Evolutionary conservation across 2,329 filamentous ascomycete genomes (phyloP).

Genomic region (Fusarium chuoi): DNA sequence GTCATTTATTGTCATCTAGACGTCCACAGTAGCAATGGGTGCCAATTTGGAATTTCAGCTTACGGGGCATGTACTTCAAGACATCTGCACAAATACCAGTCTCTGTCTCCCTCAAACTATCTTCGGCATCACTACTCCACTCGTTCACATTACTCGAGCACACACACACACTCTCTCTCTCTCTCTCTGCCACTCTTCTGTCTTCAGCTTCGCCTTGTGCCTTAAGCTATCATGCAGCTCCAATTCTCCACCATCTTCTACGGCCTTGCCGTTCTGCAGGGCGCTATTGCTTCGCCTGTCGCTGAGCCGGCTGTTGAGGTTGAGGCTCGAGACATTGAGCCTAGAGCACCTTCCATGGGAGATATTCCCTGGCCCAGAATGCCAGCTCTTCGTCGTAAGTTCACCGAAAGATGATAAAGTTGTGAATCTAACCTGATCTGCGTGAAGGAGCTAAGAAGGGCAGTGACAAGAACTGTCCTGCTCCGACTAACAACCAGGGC

Average conservation of each 20-base stretch:
- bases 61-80: not conserved
- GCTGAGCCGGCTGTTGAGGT: not conserved
- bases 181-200: not conserved
- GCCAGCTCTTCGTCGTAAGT: not conserved
- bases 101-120: not conserved
- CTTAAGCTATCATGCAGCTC: not conserved
- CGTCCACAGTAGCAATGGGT: not conserved
- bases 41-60: not conserved
- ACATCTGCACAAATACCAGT: not conserved
- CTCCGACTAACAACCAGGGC: not conserved
- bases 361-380: not conserved
- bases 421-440: not conserved
- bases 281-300: not conserved
- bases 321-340: not conserved
- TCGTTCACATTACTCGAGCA: not conserved
- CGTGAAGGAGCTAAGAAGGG: not conserved
- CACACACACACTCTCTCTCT: not conserved
- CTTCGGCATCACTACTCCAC: not conserved
- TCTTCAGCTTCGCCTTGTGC: not conserved
- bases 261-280: not conserved
- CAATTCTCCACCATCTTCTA: not conserved
- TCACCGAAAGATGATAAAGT: fast-evolving
- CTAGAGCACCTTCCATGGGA: not conserved
- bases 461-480: not conserved
- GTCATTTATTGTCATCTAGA: not conserved